Evolutionary conservation across 306 rosid genomes (phyloP), one percentile per base, ranked within the genome.

Genomic region (Cercis canadensis): DNA sequence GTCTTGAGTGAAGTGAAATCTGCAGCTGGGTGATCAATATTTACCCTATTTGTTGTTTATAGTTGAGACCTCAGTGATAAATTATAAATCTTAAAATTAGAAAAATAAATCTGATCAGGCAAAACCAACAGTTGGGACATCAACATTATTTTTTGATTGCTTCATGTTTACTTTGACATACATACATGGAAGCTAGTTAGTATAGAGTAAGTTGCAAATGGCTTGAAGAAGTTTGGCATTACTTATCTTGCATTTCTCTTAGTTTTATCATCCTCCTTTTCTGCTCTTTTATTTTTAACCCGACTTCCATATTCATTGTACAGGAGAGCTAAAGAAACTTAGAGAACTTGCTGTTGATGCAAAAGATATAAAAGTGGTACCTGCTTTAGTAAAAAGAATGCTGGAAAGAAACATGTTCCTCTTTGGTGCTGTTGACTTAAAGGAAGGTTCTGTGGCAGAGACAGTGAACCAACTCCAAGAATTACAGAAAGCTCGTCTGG

Each of bases 271-370:
- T 10, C 47, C 12, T 32, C 21, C 29, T 44, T 47, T 44, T 56
- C 19, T 49, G n/a, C 34, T 8, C 11, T 50, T 18, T 69, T 45
- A 11, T 67, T 54, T 10, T 33, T 52, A 6, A 58, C 43, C 58
- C 65, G 37, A 59, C 24, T 54, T 54, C 7, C 18, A 7, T 73
- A 62, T 50, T 37, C 32, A 33, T 39, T 78, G 70, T 32, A 65
- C 81, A 92, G 96, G 85, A 51, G 97, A 90, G 85, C 70, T 94
- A 80, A 78, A 73, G 83, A 90, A 86, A 73, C 81, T 94, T 51
- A 80, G 73, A 51, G 57, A 69, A 49, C 92, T 90, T 70, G 88
- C 85, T 56, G 82, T 41, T 56, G 84, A 84, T 57, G 86, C 96
- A 32, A 88, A 78, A 71, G 84, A 79, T 32, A 19, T 87, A 61